These are phyloP conservation scores for Teratosphaeria viscida DNA, from an alignment of 2,329 filamentous ascomycete species.

Conservation along the genomic window DNA sequence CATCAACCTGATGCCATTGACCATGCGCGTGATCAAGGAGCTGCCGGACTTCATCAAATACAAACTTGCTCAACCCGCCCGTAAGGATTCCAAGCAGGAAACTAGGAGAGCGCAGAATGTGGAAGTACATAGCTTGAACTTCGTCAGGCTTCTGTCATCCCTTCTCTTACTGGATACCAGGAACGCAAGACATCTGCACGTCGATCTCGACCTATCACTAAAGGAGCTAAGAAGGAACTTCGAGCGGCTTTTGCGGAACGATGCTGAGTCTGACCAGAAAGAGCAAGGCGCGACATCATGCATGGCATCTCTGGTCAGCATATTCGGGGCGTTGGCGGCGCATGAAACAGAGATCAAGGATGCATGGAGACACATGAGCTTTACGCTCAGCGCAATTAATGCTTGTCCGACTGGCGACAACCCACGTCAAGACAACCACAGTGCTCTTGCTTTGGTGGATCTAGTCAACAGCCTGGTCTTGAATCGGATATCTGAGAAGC, in stretches of 20 bases:
- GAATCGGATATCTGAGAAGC: slow-evolving; percentile 19
- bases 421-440: not conserved
- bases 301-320: not conserved
- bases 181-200: not conserved
- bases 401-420: slow-evolving; percentile 1
- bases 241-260: not conserved
- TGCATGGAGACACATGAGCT: slow-evolving; percentile 15
- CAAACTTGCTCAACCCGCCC: not conserved
- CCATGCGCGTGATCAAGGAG: slow-evolving; percentile 2
- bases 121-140: not conserved
- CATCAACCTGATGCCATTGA: slow-evolving; percentile 1
- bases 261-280: not conserved
- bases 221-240: not conserved
- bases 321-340: slow-evolving; percentile 2
- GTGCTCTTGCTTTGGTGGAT: slow-evolving; percentile 10
- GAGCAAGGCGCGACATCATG: slow-evolving; percentile 1
- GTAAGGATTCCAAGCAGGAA: slow-evolving; percentile 4
- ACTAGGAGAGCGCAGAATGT: not conserved
- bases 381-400: slow-evolving; percentile 8
- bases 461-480: slow-evolving; percentile 14
- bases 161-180: not conserved
- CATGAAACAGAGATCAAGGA: slow-evolving; percentile 6
- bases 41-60: slow-evolving; percentile 5
- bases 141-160: not conserved
- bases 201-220: not conserved